phyloP scores from a whole-genome alignment of 352 stramenopile genomes.

The Phytophthora pistaciae region DNA sequence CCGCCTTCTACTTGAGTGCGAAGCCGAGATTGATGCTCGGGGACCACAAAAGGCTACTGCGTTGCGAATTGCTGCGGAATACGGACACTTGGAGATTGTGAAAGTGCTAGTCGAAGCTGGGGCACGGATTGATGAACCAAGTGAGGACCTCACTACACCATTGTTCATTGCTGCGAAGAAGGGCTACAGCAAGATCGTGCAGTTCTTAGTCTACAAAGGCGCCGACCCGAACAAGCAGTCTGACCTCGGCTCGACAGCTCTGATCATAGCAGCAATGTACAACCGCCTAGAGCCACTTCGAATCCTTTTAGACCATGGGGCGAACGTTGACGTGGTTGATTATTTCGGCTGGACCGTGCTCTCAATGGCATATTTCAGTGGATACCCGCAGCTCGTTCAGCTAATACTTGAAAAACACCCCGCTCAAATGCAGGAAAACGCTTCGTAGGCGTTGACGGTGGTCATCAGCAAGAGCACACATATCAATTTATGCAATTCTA shows the following conservation, averaged over 20 bases:
- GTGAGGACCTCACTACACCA: neutral
- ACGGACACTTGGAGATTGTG: conserved; percentile 4
- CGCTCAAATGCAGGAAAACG: neutral
- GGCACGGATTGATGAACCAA: neutral
- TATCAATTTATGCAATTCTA: neutral
- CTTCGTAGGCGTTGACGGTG: too few species aligned
- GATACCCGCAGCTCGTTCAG: neutral
- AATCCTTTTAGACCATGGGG: conserved; percentile 1
- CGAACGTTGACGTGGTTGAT: neutral
- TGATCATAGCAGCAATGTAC: conserved; percentile 1
- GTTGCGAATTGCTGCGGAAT: neutral
- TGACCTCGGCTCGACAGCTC: neutral
- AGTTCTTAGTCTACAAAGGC: neutral
- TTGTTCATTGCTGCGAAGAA: conserved; percentile 1
- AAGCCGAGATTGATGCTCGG: neutral
- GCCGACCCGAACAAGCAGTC: conserved; percentile 4
- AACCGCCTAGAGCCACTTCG: neutral
- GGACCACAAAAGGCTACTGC: neutral
- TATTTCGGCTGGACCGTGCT: neutral
- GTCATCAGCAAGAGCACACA: too few species aligned
- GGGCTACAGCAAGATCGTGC: conserved; percentile 2
- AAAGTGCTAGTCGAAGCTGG: neutral
- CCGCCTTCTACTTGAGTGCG: neutral
- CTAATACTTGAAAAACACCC: neutral
- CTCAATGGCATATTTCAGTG: neutral